phyloP scores from a whole-genome alignment of 331 rosid genomes.

The Quercus phellos region DNA sequence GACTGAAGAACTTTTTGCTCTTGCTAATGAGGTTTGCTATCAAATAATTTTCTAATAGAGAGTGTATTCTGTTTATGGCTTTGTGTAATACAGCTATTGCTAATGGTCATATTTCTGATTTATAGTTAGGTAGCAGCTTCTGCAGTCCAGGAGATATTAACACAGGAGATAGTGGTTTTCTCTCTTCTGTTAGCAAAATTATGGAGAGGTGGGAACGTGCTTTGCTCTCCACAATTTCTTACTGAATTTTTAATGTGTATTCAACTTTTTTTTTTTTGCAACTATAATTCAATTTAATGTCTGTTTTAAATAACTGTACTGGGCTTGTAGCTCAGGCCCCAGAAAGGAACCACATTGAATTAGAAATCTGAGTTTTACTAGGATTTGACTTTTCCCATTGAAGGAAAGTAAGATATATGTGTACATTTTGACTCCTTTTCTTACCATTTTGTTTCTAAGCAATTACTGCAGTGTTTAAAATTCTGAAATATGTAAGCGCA shows the following conservation, averaged over 20 bases:
- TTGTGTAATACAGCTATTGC: slow-evolving; percentile 10
- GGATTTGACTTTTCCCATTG: neutral
- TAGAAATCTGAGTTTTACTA: neutral
- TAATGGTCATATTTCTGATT: slow-evolving; percentile 16
- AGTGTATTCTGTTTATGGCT: neutral
- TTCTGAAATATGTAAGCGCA: too few relatives aligned
- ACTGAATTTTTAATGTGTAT: neutral
- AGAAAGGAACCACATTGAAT: neutral
- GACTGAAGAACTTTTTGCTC: slow-evolving; percentile 45
- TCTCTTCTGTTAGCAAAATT: slow-evolving; percentile 32
- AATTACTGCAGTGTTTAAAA: neutral
- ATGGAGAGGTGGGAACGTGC: slow-evolving; percentile 59
- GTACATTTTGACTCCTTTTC: neutral
- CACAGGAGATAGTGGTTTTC: slow-evolving; percentile 29
- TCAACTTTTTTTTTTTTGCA: neutral
- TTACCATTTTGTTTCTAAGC: neutral
- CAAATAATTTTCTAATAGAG: neutral
- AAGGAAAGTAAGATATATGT: neutral
- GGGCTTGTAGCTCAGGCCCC: neutral
- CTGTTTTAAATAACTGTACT: neutral
- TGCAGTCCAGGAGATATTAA: slow-evolving; percentile 32
- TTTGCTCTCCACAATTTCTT: slow-evolving; percentile 10
- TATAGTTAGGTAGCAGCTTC: slow-evolving; percentile 55
- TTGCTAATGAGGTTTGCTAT: slow-evolving; percentile 62
- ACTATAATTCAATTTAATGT: neutral